Evolutionary conservation across 2,329 filamentous ascomycete species (phyloP).

Genomic region (Pseudogymnoascus sp.): DNA sequence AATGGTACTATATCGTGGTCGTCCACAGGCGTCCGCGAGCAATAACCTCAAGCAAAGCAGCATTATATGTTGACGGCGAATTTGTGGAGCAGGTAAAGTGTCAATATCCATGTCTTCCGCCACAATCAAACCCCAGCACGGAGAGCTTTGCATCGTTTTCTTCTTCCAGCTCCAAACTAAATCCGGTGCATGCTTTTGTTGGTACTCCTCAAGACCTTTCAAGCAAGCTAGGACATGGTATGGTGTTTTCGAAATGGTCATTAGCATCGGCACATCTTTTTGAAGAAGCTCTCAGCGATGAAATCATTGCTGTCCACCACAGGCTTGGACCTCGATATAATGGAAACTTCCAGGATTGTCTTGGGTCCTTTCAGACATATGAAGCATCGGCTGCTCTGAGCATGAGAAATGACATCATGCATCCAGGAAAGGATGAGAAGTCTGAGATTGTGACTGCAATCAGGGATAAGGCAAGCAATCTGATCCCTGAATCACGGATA

Average conservation of each 20-base stretch:
- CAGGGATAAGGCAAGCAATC: slow-evolving; percentile 71
- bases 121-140: slow-evolving; percentile 53
- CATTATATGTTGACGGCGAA: slow-evolving; percentile 86
- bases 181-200: slow-evolving; percentile 82
- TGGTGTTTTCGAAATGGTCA: slow-evolving; percentile 77
- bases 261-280: slow-evolving; percentile 85
- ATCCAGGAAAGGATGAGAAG: slow-evolving; percentile 80
- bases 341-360: slow-evolving; percentile 93
- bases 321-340: slow-evolving; percentile 86
- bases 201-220: slow-evolving; percentile 89
- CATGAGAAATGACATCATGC: slow-evolving; percentile 82
- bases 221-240: slow-evolving; percentile 63
- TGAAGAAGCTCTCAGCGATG: slow-evolving; percentile 80
- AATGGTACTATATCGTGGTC: slow-evolving; percentile 91
- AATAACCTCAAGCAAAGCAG: slow-evolving; percentile 65
- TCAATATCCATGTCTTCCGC: slow-evolving; percentile 74
- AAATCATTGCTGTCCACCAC: slow-evolving; percentile 84
- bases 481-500: slow-evolving; percentile 76
- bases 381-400: slow-evolving; percentile 86
- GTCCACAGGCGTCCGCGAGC: slow-evolving; percentile 76
- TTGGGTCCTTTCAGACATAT: slow-evolving; percentile 95
- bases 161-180: slow-evolving; percentile 48
- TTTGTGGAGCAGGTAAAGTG: slow-evolving; percentile 90
- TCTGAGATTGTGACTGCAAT: slow-evolving; percentile 91
- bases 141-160: slow-evolving; percentile 67